These are phyloP conservation scores for Sordaria brevicollis DNA, from an alignment of 495 filamentous ascomycete species.

Conservation along the genomic window DNA sequence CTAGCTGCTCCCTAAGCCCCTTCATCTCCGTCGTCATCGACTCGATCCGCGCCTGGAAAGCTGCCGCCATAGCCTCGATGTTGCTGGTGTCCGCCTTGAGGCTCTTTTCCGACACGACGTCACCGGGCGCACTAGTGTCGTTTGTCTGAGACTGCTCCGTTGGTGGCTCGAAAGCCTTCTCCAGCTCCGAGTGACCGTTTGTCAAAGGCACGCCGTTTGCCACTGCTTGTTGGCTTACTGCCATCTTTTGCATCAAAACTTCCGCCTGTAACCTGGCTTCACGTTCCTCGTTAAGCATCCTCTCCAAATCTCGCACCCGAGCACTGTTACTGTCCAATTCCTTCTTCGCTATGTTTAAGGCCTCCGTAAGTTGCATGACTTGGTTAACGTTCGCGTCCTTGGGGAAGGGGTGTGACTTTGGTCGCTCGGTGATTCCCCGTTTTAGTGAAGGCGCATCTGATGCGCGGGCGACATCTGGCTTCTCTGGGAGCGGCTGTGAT, in stretches of 20 bases:
- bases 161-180: conserved; percentile 30
- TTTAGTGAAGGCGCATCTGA: conserved; percentile 51
- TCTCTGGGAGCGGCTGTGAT: conserved; percentile 82
- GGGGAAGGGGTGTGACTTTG: conserved; percentile 44
- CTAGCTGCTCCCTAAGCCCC: conserved; percentile 69
- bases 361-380: conserved; percentile 71
- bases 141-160: conserved; percentile 18
- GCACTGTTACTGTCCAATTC: conserved; percentile 72
- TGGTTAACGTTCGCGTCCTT: conserved; percentile 57
- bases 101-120: conserved; percentile 11
- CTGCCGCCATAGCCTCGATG: conserved; percentile 30
- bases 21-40: conserved; percentile 74
- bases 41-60: conserved; percentile 66
- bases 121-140: conserved; percentile 5
- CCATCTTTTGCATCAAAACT: conserved; percentile 61
- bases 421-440: conserved; percentile 63
- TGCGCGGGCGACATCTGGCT: conserved; percentile 58
- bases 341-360: conserved; percentile 65
- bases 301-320: conserved; percentile 73
- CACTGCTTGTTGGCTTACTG: conserved; percentile 35
- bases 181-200: conserved; percentile 23
- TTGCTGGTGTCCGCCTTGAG: conserved; percentile 33
- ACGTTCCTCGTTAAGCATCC: conserved; percentile 65
- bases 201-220: conserved; percentile 26
- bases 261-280: conserved; percentile 75